Evolutionary conservation across 2,329 filamentous ascomycete genomes (phyloP).

Genomic region (Nemania sp.): DNA sequence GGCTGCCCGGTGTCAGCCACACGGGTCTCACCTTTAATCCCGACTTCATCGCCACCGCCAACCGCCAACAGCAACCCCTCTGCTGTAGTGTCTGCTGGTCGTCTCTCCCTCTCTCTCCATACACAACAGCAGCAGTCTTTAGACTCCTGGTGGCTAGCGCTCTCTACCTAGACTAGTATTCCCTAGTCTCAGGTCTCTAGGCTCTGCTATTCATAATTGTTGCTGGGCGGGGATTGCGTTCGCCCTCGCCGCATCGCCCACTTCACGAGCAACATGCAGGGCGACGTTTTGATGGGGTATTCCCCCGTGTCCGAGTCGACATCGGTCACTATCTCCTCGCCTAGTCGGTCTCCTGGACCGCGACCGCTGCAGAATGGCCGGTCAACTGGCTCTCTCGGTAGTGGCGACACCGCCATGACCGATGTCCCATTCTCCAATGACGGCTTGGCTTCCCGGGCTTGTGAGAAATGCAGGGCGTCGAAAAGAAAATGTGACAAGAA

Average conservation of each 20-base stretch:
- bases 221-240: constrained; percentile 10
- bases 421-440: constrained; percentile 31
- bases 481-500: constrained; percentile 53
- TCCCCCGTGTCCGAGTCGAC: constrained; percentile 46
- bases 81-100: constrained; percentile 1
- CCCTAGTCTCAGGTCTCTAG: neutral
- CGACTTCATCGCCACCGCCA: constrained; percentile 20
- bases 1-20: constrained; percentile 37
- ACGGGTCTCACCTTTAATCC: constrained; percentile 10
- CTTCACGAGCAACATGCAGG: constrained; percentile 31
- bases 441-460: constrained; percentile 47
- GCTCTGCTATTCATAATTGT: neutral
- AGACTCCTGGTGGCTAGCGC: constrained; percentile 5
- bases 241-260: neutral
- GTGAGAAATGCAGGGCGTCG: constrained; percentile 52
- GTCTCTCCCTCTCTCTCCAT: constrained; percentile 1
- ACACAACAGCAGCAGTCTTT: neutral
- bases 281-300: constrained; percentile 36
- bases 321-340: constrained; percentile 42
- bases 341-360: constrained; percentile 43
- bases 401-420: constrained; percentile 31
- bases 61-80: neutral
- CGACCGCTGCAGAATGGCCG: constrained; percentile 38
- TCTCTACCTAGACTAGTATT: neutral
- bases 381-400: constrained; percentile 30